phyloP scores from a whole-genome alignment of 805 yeast genomes.

The Yarrowia sp. region DNA sequence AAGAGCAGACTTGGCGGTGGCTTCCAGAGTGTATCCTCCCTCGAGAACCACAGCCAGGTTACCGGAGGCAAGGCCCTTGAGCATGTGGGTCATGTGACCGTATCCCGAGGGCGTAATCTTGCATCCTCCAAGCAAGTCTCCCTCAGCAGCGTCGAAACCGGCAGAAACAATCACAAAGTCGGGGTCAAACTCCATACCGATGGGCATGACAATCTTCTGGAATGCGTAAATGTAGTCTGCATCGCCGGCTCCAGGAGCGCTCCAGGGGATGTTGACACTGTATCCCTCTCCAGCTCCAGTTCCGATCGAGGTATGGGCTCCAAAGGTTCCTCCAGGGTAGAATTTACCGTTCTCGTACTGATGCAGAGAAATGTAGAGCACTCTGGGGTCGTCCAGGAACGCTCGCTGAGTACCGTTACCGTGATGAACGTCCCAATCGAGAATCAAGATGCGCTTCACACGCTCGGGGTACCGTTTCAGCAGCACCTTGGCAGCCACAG shows the following conservation, averaged over 20 bases:
- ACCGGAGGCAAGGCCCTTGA: conserved; percentile 87
- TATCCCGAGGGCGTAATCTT: conserved; percentile 95
- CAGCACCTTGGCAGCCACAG: conserved; percentile 91
- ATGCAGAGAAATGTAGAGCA: conserved; percentile 88
- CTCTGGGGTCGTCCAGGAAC: conserved; percentile 86
- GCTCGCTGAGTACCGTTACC: conserved; percentile 98
- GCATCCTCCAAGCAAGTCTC: conserved; percentile 96
- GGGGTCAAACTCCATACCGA: conserved; percentile 87
- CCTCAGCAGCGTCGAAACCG: conserved; percentile 99
- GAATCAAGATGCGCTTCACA: conserved; percentile 78
- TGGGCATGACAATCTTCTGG: conserved; percentile 82
- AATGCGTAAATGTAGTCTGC: conserved; percentile 95
- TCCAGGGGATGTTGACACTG: conserved; percentile 94
- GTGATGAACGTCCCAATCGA: conserved; percentile 99
- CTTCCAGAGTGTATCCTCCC: conserved; percentile 94
- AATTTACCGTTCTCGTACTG: conserved; percentile 90
- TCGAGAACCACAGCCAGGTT: conserved; percentile 88
- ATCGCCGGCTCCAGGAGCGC: conserved; percentile 87
- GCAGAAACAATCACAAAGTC: conserved; percentile 92
- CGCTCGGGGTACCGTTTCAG: conserved; percentile 85
- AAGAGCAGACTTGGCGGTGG: conserved; percentile 88
- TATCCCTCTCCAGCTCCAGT: conserved; percentile 86
- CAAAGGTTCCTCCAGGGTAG: conserved; percentile 92
- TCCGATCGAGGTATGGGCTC: conserved; percentile 82
- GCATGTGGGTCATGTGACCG: conserved; percentile 93